Percentiles rank a stretch among this genome's conserved stretches.
Evolutionary conservation across 73 alveolate genomes (phyloP).

Genomic region (Breviolum minutum): DNA sequence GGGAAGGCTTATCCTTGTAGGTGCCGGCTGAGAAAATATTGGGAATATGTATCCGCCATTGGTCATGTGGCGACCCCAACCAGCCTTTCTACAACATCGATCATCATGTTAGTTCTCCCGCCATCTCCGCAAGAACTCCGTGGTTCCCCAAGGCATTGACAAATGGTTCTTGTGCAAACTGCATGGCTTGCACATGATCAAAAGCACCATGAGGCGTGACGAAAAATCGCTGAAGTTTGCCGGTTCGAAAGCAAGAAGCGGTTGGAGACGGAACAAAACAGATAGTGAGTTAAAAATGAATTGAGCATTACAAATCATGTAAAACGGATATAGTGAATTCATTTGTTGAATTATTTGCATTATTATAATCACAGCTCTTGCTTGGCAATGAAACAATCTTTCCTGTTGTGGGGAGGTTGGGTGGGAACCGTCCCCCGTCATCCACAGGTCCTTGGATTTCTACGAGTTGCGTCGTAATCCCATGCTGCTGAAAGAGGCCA

Average conservation of each 20-base stretch:
- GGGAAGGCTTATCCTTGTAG: too few relatives aligned
- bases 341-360: too few relatives aligned
- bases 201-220: constrained; percentile 55
- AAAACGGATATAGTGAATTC: too few relatives aligned
- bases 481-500: constrained; percentile 46
- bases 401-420: background rate
- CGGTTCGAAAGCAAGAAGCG: background rate
- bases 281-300: too few relatives aligned
- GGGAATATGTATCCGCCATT: background rate
- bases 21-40: too few relatives aligned
- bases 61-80: too few relatives aligned
- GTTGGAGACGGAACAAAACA: too few relatives aligned
- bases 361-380: too few relatives aligned
- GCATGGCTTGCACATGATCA: constrained; percentile 63
- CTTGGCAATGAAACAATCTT: background rate
- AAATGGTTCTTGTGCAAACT: constrained; percentile 89
- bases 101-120: background rate
- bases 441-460: constrained; percentile 53
- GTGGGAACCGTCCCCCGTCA: background rate
- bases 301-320: too few relatives aligned
- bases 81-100: too few relatives aligned
- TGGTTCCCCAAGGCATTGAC: constrained; percentile 29
- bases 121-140: too few relatives aligned
- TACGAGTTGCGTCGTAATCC: constrained; percentile 91
- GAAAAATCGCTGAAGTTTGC: background rate